Base-by-base conservation (phyloP, 345 rosid species). In the Citrus unshiu region DNA sequence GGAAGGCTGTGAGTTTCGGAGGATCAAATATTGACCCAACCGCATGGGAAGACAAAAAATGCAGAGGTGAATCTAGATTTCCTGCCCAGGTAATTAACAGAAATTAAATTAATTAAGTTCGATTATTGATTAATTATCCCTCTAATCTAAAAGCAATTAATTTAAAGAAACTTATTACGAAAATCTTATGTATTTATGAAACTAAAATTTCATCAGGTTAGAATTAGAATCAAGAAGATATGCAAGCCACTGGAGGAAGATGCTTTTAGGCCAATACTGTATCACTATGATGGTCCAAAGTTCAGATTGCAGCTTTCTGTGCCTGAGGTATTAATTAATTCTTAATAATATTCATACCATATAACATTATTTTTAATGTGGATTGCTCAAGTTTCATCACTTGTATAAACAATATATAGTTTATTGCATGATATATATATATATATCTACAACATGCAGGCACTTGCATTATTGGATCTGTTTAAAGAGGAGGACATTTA, bases 41-140 rank as follows among this genome's bases (percentile, higher is more conserved):
- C 29, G 80, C 80, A 19, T 77, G 74, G 80, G 74, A 77, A 68
- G 80, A 77, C 67, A 77, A 68, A 58, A 77, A 77, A 39, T 77
- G 74, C 40, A 77, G 60, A 58, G 80, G 80, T 37, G 80, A 68
- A 68, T 68, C 80, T 19, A 77, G 80, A 58, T 77, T 77, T 68
- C 74, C 80, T 57, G 54, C 68, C 54, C 74, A 68, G 74, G 74
- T 77, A 39, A 56, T 6, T 34, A 25, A 49, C 21, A 35, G 14
- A 61, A 10, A 10, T 61, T 61, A 61, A 61, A 9, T 24, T 61
- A 61, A 59, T 59, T 59, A 59, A 59, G 4, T 9, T 59, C 5
- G 16, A 27, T 61, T 12, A 27, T 30, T 61, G 16, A 27, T 27
- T 61, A 61, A 61, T 27, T 4, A 16, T 30, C 18, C 18, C 18